Conservation (phyloP, 1,139 yeast genomes). For the Debaryomycetaceae sp. region DNA sequence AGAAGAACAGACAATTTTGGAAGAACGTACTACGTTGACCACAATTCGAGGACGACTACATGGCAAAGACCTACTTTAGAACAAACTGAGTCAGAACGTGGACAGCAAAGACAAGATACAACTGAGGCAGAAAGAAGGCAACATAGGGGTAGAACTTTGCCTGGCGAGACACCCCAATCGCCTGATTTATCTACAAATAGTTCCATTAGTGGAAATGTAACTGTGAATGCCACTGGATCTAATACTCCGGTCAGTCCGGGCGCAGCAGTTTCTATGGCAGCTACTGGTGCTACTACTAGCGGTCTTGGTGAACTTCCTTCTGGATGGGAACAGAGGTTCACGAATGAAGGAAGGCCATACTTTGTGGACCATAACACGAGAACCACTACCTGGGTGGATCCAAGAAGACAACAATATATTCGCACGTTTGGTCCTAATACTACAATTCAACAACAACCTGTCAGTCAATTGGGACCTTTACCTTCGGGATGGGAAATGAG, state of each 20-base stretch:
- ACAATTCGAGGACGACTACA: conserved; percentile 94
- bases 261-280: conserved; percentile 76
- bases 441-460: conserved; percentile 96
- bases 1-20: conserved; percentile 97
- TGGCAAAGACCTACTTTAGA: conserved; percentile 94
- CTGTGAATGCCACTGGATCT: conserved; percentile 45
- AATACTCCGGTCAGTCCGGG: conserved; percentile 58
- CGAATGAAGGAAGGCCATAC: conserved; percentile 97
- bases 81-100: conserved; percentile 65
- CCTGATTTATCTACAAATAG: conserved; percentile 22
- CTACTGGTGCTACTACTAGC: conserved; percentile 89
- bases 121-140: conserved; percentile 89
- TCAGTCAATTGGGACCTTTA: conserved; percentile 95
- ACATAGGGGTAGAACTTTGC: conserved; percentile 86
- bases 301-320: conserved; percentile 96
- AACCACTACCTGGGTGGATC: conserved; percentile 99
- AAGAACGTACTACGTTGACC: conserved; percentile 96
- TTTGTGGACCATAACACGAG: conserved; percentile 98
- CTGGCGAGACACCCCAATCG: conserved; percentile 59
- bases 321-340: conserved; percentile 98
- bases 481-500: conserved; percentile 99
- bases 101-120: conserved; percentile 53
- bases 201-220: conserved; percentile 40
- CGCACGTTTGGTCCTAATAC: conserved; percentile 89
- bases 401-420: conserved; percentile 96